These are phyloP conservation scores for Ophiocordyceps robertsii DNA, from an alignment of 2,329 filamentous ascomycete genomes.

Conservation along the genomic window DNA sequence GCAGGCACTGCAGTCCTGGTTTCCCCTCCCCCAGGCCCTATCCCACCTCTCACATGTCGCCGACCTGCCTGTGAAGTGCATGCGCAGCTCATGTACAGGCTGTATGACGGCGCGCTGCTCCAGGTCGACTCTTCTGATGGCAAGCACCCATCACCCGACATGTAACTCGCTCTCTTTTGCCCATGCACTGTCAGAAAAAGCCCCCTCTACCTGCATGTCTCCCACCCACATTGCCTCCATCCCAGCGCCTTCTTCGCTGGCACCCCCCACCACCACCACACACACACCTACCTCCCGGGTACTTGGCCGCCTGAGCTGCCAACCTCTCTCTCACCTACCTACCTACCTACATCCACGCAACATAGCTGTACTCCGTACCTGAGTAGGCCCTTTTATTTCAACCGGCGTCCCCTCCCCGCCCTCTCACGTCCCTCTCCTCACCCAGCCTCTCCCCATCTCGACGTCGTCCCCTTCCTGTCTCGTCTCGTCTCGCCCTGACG, in stretches of 20 bases:
- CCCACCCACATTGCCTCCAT: slow-evolving; percentile 32
- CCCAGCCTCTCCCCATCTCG: not conserved
- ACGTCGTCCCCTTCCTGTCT: slow-evolving; percentile 8
- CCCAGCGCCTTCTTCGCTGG: slow-evolving; percentile 17
- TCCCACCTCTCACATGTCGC: no score
- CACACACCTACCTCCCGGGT: slow-evolving; percentile 5
- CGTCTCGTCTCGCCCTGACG: slow-evolving; percentile 11
- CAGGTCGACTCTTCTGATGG: no score
- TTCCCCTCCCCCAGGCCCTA: no score
- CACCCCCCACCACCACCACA: slow-evolving; percentile 19
- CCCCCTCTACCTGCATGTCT: slow-evolving; percentile 31
- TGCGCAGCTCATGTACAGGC: no score
- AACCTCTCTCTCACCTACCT: not conserved
- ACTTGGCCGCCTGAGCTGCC: not conserved
- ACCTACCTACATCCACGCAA: not conserved
- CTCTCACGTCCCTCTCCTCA: slow-evolving; percentile 10
- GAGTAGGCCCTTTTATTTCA: slow-evolving; percentile 13
- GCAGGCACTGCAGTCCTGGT: no score
- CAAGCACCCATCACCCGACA: no score
- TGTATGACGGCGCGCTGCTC: no score
- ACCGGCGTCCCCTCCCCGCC: slow-evolving; percentile 11
- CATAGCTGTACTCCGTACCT: not conserved
- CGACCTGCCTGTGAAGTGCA: no score
- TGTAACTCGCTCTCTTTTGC: slow-evolving; percentile 8
- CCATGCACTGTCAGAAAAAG: slow-evolving; percentile 12